phyloP scores from a whole-genome alignment of 2,329 filamentous ascomycete genomes.

The Trichoderma asperellum region DNA sequence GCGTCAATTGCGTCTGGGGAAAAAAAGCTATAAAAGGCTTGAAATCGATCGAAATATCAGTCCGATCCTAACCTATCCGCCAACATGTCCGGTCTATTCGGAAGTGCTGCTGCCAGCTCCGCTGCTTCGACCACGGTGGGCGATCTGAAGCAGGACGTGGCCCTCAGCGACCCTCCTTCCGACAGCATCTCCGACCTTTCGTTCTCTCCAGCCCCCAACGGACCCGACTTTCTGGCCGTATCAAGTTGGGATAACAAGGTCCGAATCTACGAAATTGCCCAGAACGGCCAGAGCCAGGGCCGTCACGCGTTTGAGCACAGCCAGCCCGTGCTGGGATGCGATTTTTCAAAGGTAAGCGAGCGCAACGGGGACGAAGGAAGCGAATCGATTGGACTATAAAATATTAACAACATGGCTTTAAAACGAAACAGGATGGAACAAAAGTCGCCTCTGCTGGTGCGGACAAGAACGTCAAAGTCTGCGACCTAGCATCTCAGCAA shows the following conservation, averaged over 20 bases:
- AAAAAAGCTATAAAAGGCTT: neutral
- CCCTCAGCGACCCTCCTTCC: slow-evolving; percentile 75
- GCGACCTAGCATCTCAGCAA: slow-evolving; percentile 74
- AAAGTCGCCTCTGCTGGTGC: slow-evolving; percentile 87
- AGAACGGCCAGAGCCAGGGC: slow-evolving; percentile 76
- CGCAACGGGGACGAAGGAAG: neutral
- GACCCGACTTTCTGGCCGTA: slow-evolving; percentile 79
- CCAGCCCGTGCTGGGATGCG: slow-evolving; percentile 79
- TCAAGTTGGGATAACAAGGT: slow-evolving; percentile 98
- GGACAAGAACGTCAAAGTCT: slow-evolving; percentile 86
- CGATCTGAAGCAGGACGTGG: slow-evolving; percentile 87
- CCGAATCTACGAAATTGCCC: slow-evolving; percentile 89
- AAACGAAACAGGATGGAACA: slow-evolving; percentile 72
- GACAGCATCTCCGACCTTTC: slow-evolving; percentile 87
- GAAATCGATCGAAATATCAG: neutral
- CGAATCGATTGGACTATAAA: neutral
- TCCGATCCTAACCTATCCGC: neutral
- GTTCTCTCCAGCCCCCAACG: slow-evolving; percentile 69
- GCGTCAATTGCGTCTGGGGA: neutral
- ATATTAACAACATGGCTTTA: neutral
- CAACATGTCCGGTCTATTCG: slow-evolving; percentile 68
- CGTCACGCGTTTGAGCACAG: slow-evolving; percentile 87
- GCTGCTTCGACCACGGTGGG: slow-evolving; percentile 74
- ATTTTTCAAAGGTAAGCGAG: slow-evolving; percentile 80
- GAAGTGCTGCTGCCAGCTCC: slow-evolving; percentile 56